phyloP scores from a whole-genome alignment of 1,139 yeast species.

The Candida smagusa region DNA sequence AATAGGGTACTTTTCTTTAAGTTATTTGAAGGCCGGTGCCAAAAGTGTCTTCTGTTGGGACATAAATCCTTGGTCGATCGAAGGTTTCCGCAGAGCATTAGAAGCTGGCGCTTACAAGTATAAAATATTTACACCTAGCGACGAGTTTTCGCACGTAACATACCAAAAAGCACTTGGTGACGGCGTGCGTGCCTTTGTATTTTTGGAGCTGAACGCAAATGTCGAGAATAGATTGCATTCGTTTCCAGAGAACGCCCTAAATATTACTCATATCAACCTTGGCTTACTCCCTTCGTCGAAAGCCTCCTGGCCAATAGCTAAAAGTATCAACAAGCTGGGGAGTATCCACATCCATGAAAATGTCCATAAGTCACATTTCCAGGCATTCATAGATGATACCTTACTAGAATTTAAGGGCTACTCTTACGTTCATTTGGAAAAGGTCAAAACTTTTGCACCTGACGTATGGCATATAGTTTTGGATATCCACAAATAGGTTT shows the following conservation, averaged over 20 bases:
- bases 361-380: conserved; percentile 46
- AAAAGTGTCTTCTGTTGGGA: conserved; percentile 70
- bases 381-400: conserved; percentile 23
- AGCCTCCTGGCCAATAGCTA: conserved; percentile 56
- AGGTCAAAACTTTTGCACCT: conserved; percentile 83
- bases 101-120: conserved; percentile 39
- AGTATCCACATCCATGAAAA: conserved; percentile 76
- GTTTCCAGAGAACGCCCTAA: conserved; percentile 15
- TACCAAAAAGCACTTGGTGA: conserved; percentile 7
- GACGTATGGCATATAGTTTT: conserved; percentile 78
- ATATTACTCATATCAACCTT: conserved; percentile 64
- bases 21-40: conserved; percentile 60
- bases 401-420: conserved; percentile 19
- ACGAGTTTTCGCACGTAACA: conserved; percentile 21
- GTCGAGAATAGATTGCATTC: conserved; percentile 41
- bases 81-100: conserved; percentile 63
- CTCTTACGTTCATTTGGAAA: conserved; percentile 40
- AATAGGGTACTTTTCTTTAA: conserved; percentile 78
- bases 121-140: conserved; percentile 28
- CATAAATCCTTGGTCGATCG: conserved; percentile 79
- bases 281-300: conserved; percentile 74
- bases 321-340: not conserved
- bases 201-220: conserved; percentile 59
- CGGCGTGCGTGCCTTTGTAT: conserved; percentile 36
- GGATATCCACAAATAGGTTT: conserved; percentile 27